Evolutionary conservation across 176 grass and related monocot genomes (phyloP), one percentile per base, ranked within the genome.

Genomic region (Aegilops sharonensis): DNA sequence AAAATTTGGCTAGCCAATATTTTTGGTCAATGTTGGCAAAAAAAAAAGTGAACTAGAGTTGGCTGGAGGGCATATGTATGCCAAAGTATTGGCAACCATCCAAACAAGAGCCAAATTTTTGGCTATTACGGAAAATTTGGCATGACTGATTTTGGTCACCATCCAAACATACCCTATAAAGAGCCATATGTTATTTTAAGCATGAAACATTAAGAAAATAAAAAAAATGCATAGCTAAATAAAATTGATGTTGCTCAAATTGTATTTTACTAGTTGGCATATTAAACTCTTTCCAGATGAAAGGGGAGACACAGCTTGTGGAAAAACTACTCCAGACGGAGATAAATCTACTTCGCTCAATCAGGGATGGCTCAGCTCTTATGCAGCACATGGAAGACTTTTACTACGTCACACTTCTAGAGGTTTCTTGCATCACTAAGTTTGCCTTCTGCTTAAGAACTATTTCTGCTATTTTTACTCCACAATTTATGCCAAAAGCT

Each of bases 381-480:
- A 98, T 98, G 96, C 93, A 98, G 85, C 96, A 98, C 80, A 98
- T 98, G 96, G 96, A 98, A 82, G 96, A 95, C 81, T 98, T 98
- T 20, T 98, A 98, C 83, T 98, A 98, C 72, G 90, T 98, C 75
- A 94, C 96, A 36, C 96, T 98, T 85, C 84, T 98, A 62, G 96
- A 98, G 96, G 96, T 98, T 80, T 78, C 61, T 72, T 66, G 42
- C 64, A 64, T 63, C 24, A 3, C 52, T 50, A 86, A 72, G 11
- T 35, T 80, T 66, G 34, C 48, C 25, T 89, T 74, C 31, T 83
- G 5, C 11, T 86, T 78, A 24, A 84, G 6, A 87, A 31, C 4
- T 61, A 45, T 74, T 81, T 87, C 65, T 71, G 42, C 39, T 75
- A 76, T 75, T 71, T 52, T 80, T 25, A 60, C 2, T 85, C 52